Percentiles rank a stretch among this genome's conserved stretches.
Evolutionary conservation across 495 filamentous ascomycete genomes (phyloP).

Genomic region (Neurospora sp.): DNA sequence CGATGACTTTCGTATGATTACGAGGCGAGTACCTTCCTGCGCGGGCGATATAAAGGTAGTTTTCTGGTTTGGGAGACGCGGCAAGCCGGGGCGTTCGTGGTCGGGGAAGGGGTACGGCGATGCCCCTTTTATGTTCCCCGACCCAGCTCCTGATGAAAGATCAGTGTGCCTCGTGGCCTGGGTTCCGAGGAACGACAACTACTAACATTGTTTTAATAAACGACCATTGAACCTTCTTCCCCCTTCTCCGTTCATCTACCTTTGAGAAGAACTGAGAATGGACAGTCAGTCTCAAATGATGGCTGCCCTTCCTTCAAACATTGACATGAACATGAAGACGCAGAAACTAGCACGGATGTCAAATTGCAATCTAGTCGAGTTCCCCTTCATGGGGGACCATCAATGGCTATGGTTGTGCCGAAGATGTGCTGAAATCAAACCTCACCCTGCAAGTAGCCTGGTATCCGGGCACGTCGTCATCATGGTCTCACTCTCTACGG

Average conservation of each 20-base stretch:
- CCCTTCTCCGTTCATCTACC: background rate
- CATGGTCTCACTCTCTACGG: constrained; percentile 2
- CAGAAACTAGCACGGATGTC: constrained; percentile 83
- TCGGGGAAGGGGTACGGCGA: background rate
- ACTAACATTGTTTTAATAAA: constrained; percentile 6
- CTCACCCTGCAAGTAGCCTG: constrained; percentile 25
- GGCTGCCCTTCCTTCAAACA: background rate
- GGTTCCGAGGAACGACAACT: background rate
- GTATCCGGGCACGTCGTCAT: constrained; percentile 26
- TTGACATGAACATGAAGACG: background rate
- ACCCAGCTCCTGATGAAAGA: background rate
- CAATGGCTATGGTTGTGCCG: constrained; percentile 91
- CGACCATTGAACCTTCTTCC: background rate
- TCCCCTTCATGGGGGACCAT: constrained; percentile 21
- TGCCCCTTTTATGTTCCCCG: background rate
- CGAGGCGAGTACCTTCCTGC: background rate
- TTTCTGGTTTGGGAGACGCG: background rate
- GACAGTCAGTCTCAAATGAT: background rate
- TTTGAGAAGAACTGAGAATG: background rate
- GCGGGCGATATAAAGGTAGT: background rate
- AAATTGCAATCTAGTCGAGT: constrained; percentile 80
- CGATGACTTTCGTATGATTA: background rate
- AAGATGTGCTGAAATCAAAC: constrained; percentile 55
- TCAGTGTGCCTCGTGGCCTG: background rate
- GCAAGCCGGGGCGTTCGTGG: background rate